Evolutionary conservation across 768 basidiomycete species (phyloP), one percentile per base, ranked within the genome.

Genomic region (Sporobolomyces pararoseus): DNA sequence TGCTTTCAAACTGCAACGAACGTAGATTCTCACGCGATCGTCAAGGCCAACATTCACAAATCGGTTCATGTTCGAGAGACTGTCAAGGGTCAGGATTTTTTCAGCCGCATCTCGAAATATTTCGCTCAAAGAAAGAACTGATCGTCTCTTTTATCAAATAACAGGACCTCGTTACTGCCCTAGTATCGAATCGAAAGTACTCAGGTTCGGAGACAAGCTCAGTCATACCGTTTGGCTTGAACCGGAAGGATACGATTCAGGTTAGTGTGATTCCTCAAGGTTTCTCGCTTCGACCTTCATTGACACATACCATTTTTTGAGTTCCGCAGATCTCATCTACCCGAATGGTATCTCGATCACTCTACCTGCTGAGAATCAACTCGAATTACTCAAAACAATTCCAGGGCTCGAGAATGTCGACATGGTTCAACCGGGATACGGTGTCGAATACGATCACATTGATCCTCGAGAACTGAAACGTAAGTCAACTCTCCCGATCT

Each of bases 81-180:
- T 0, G 89, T 87, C 79, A 91, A 89, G 81, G 91, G 90, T 86
- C 12, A 4, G 65, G 7, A 52, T 32, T 7, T 21, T n/a, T n/a
- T n/a, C n/a, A n/a, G n/a, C n/a, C n/a, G n/a, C n/a, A n/a, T n/a
- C n/a, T n/a, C n/a, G n/a, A n/a, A n/a, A n/a, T n/a, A n/a, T n/a
- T n/a, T n/a, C n/a, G n/a, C n/a, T n/a, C n/a, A n/a, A n/a, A n/a
- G n/a, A n/a, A n/a, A n/a, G n/a, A n/a, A n/a, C n/a, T n/a, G n/a
- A n/a, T n/a, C n/a, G n/a, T n/a, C n/a, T n/a, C n/a, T n/a, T n/a
- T n/a, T n/a, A n/a, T n/a, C n/a, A n/a, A n/a, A n/a, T n/a, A 27
- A 1, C 64, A 91, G 90, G 91, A 2, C 92, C 92, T 7, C 85
- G 92, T 25, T 95, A 95, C 78, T 95, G 92, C 72, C 92, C 92